Conservation (phyloP, 2,329 filamentous ascomycete genomes). For the Eutypella sp. region DNA sequence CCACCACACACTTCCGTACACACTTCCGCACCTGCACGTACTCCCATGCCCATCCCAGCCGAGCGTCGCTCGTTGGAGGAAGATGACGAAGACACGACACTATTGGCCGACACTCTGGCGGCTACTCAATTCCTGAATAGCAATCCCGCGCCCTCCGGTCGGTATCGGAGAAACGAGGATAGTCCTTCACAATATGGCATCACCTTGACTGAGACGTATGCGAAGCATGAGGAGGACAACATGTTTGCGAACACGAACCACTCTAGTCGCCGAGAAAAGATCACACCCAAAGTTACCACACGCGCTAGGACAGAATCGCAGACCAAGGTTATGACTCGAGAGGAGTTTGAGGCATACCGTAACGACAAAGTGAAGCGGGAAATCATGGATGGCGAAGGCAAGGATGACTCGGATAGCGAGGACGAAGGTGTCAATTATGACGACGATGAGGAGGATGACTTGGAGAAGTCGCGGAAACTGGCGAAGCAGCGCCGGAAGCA, state of each 20-base stretch:
- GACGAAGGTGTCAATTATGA: slow-evolving; percentile 50
- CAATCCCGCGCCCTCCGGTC: too few species aligned
- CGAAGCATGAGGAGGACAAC: slow-evolving; percentile 50
- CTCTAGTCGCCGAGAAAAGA: slow-evolving; percentile 31
- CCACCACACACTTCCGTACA: slow-evolving; percentile 15
- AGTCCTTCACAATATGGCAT: slow-evolving; percentile 18
- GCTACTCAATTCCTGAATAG: slow-evolving; percentile 42
- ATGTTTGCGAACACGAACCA: slow-evolving; percentile 50
- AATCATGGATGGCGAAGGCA: slow-evolving; percentile 32
- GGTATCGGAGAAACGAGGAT: slow-evolving; percentile 38
- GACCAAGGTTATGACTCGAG: slow-evolving; percentile 85
- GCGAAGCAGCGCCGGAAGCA: slow-evolving; percentile 79
- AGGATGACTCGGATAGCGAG: slow-evolving; percentile 35
- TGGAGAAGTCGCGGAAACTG: slow-evolving; percentile 67
- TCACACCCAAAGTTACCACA: slow-evolving; percentile 30
- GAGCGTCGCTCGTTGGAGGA: slow-evolving; percentile 26
- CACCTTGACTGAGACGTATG: slow-evolving; percentile 26
- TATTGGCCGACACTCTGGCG: slow-evolving; percentile 48
- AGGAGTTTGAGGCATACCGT: slow-evolving; percentile 77
- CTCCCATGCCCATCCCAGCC: slow-evolving; percentile 24
- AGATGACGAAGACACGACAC: slow-evolving; percentile 49
- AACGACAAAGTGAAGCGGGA: slow-evolving; percentile 65
- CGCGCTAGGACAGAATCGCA: slow-evolving; percentile 34
- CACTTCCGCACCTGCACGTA: too few species aligned
- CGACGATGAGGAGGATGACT: slow-evolving; percentile 69